Conservation (phyloP, 1,284 basidiomycete genomes). For the Agroathelia rolfsii region DNA sequence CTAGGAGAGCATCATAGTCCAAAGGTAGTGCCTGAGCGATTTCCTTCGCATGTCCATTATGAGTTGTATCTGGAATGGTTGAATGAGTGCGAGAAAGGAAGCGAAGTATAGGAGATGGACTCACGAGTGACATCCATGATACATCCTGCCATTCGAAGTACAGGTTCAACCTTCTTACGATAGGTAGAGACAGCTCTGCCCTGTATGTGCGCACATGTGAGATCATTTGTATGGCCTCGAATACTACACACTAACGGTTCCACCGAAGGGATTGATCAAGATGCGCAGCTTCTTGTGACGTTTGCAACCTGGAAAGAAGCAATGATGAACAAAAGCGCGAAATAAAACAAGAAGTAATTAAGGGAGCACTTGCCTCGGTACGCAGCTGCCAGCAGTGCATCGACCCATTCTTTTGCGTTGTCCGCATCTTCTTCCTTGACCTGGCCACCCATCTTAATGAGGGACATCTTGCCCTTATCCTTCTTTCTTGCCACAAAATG, state of each 20-base stretch:
- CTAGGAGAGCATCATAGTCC: slow-evolving; percentile 70
- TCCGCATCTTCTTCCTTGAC: slow-evolving; percentile 27
- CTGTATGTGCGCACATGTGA: slow-evolving; percentile 31
- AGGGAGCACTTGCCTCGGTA: slow-evolving; percentile 45
- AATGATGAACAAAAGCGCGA: slow-evolving; percentile 2
- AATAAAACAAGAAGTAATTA: slow-evolving; percentile 3
- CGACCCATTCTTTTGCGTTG: slow-evolving; percentile 48
- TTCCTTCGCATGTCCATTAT: slow-evolving; percentile 63
- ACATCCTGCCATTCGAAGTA: slow-evolving; percentile 73
- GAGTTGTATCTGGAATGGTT: slow-evolving; percentile 53
- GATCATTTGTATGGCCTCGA: background rate
- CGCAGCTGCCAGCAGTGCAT: slow-evolving; percentile 42
- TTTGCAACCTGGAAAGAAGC: slow-evolving; percentile 31
- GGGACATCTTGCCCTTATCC: slow-evolving; percentile 24
- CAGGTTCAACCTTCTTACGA: slow-evolving; percentile 63
- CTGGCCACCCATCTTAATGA: slow-evolving; percentile 33
- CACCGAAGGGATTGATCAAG: slow-evolving; percentile 85
- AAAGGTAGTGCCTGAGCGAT: slow-evolving; percentile 55
- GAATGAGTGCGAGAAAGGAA: slow-evolving; percentile 6
- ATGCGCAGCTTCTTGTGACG: slow-evolving; percentile 50
- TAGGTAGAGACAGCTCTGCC: slow-evolving; percentile 63
- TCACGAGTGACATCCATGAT: slow-evolving; percentile 48
- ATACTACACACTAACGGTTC: slow-evolving; percentile 38
- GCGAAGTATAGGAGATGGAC: slow-evolving; percentile 22
- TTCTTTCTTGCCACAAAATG: slow-evolving; percentile 36